Base-by-base conservation (phyloP, 2,329 filamentous ascomycete genomes). In the Beauveria scarabaeidicola region DNA sequence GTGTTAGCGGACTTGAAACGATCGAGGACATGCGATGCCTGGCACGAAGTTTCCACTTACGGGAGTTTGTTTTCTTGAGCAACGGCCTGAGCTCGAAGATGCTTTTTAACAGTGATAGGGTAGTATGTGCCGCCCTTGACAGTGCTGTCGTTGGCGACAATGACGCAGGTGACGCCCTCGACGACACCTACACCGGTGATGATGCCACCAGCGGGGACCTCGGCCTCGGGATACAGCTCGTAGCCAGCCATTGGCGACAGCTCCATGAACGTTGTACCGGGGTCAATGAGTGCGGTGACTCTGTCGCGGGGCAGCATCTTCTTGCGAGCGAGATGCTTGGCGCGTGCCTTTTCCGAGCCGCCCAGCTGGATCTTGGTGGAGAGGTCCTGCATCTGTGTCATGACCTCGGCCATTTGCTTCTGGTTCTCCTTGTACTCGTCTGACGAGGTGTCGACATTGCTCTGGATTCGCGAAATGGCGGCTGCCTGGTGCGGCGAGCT, bases 81-180 rank as follows among this genome's bases (percentile, higher is more conserved):
- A 64, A 97, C 89, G 29, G 89, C 86, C 73, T 99, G 94, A 5
- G 93, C 93, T 63, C 93, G 85, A 17, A 97, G 79, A 73, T 97
- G 94, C 79, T 99, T 99, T 78, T 97, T 97, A 61, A 97, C 90
- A 0, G 93, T 99, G 66, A 97, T 91, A 1, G 93, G 93, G 70
- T 93, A 97, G 75, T 99, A 99, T 1, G 93, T 96, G 25, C 93
- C 93, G 56, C 93, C 93, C 76, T 97, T 99, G 69, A 97, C 93
- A 19, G 93, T 97, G 76, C 90, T 95, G 72, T 97, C 93, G 71
- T 97, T 97, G 61, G 91, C 92, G 53, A 97, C 89, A 66, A 97
- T 89, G 77, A 97, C 88, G 73, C 93, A 97, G 44, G 86, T 88
- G 27, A 96, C 91, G 15, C 93, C 93, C 70, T 94, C 89, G 27